A percentile compares a stretch with the other conserved stretches of the same genome.
phyloP scores from a whole-genome alignment of 768 basidiomycete species.

The Rhodotorula kratochvilovae region DNA sequence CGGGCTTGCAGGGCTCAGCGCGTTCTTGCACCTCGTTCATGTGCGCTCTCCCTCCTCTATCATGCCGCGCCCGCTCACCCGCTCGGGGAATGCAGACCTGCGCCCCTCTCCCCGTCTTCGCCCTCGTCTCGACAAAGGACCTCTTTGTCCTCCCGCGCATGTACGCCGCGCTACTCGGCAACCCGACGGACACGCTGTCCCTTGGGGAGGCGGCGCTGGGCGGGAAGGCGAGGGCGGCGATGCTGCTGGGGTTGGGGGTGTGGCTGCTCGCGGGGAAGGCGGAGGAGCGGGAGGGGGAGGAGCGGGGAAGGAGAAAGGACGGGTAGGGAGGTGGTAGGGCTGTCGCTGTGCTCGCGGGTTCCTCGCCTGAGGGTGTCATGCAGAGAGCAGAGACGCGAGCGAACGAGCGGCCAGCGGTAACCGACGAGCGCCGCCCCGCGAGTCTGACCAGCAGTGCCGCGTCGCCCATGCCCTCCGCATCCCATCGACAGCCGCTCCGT shows the following conservation, averaged over 20 bases:
- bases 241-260: background rate
- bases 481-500: too few species aligned
- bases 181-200: background rate
- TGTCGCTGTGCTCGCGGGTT: too few species aligned
- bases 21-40: background rate
- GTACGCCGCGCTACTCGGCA: background rate
- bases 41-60: background rate
- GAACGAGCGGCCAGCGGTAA: too few species aligned
- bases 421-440: too few species aligned
- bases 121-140: conserved; percentile 14
- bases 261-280: background rate
- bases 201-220: background rate
- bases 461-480: too few species aligned
- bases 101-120: background rate
- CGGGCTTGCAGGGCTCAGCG: background rate
- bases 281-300: background rate
- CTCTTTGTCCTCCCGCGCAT: background rate
- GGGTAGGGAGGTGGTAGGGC: background rate
- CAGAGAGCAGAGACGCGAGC: too few species aligned
- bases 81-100: background rate
- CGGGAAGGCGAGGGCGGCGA: background rate
- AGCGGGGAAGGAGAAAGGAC: background rate
- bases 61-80: background rate
- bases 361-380: too few species aligned
- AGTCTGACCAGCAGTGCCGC: too few species aligned